phyloP scores from a whole-genome alignment of 768 basidiomycete genomes.

The Tephrocybe rancida region DNA sequence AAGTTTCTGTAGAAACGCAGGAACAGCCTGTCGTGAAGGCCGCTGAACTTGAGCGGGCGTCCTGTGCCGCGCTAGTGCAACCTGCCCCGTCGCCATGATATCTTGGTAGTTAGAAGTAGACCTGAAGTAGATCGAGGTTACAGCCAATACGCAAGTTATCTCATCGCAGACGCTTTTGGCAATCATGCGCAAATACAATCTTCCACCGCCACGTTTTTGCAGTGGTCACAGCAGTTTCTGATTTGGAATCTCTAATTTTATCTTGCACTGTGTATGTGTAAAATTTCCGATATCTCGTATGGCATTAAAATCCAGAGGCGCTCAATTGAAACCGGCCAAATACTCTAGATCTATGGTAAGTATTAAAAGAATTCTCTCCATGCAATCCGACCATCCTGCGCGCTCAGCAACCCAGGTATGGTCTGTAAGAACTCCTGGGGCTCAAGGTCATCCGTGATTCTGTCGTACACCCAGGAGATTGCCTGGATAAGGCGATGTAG shows the following conservation, averaged over 20 bases:
- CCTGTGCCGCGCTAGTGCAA: slow-evolving; percentile 24
- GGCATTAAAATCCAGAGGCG: no score
- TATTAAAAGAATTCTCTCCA: neutral
- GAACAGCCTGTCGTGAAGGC: slow-evolving; percentile 44
- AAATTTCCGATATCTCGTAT: no score
- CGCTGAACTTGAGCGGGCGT: slow-evolving; percentile 33
- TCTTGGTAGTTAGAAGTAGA: neutral
- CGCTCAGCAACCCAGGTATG: neutral
- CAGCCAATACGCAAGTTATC: slow-evolving; percentile 13
- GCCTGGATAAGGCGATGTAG: neutral
- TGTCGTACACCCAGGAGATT: neutral
- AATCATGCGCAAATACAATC: slow-evolving; percentile 12
- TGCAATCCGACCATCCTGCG: neutral
- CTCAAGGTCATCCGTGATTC: neutral
- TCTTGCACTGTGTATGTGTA: no score
- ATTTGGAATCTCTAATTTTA: no score
- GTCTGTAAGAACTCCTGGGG: neutral
- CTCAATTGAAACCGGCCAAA: neutral
- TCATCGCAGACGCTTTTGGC: slow-evolving; percentile 12
- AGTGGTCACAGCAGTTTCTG: no score
- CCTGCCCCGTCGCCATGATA: slow-evolving; percentile 31
- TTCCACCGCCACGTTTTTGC: no score
- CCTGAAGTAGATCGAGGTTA: neutral
- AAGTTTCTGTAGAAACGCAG: slow-evolving; percentile 91
- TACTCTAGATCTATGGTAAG: neutral